Conservation (phyloP, 1,284 basidiomycete genomes). For the Pseudozyma tsukubaensis region DNA sequence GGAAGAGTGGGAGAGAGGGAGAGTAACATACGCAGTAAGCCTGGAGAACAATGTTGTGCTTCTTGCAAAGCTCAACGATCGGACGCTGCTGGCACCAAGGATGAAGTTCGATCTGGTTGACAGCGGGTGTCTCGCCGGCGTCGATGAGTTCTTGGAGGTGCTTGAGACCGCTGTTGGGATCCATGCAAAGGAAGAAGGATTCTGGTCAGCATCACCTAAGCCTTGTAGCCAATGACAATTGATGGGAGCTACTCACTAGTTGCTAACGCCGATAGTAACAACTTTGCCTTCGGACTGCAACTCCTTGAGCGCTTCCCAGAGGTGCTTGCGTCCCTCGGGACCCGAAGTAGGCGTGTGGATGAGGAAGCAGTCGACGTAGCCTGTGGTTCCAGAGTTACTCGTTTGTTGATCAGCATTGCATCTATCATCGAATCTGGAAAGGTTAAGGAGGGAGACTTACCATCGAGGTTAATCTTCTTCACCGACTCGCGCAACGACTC, state of each 20-base stretch:
- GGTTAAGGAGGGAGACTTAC: neutral
- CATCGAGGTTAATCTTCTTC: constrained; percentile 34
- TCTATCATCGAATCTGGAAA: neutral
- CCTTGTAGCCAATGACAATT: neutral
- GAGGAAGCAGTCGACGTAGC: constrained; percentile 51
- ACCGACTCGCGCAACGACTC: constrained; percentile 36
- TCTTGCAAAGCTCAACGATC: constrained; percentile 44
- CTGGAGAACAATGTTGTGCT: constrained; percentile 44
- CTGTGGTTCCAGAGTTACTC: constrained; percentile 10
- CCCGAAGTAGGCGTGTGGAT: constrained; percentile 51
- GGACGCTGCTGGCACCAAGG: constrained; percentile 49
- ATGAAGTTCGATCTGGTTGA: constrained; percentile 51
- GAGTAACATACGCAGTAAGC: constrained; percentile 33
- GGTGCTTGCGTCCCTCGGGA: constrained; percentile 36
- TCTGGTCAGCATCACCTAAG: neutral
- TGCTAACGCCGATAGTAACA: constrained; percentile 43
- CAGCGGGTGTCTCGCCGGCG: constrained; percentile 24
- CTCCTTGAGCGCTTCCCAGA: constrained; percentile 45
- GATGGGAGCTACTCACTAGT: constrained; percentile 15
- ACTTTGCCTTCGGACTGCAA: constrained; percentile 43
- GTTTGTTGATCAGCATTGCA: neutral
- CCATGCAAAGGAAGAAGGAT: too few species aligned
- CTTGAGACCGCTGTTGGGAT: constrained; percentile 22
- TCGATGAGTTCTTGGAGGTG: constrained; percentile 40
- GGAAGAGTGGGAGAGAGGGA: too few species aligned